Evolutionary conservation across 306 rosid genomes (phyloP), one percentile per base, ranked within the genome.

Genomic region (Cyamopsis tetragonoloba): DNA sequence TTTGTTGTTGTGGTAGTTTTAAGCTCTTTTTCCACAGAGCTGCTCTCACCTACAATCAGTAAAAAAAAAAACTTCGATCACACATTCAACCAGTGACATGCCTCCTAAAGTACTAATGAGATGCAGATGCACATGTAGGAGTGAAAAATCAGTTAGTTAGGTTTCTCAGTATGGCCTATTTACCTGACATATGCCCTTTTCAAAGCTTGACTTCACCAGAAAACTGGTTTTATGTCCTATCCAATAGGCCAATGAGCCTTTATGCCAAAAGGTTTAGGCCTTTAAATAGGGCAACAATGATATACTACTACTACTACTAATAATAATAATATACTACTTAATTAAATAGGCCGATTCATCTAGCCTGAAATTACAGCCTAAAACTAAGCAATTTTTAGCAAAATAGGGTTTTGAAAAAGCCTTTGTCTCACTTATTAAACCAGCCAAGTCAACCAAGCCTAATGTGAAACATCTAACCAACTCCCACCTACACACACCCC

Each of bases 21-120:
- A 5, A 88, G 91, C 83, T 89, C 98, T 71, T 93, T 93, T 75
- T 82, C 98, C 69, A 93, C 97, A 14, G 98, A 93, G 82, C 87
- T 84, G 79, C 98, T 93, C 83, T 93, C 98, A 77, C 98, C 98
- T 92, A 60, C 50, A 79, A 76, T 72, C 72, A 74, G 51, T 48
- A 61, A 38, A 42, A 34, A 53, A 14, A 37, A 53, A n/a, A n/a
- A n/a, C n/a, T 7, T 67, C 51, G 66, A 54, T 22, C 46, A 47
- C 38, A 26, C 32, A 57, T 53, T 56, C 53, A 50, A 71, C 22
- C 53, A 66, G 12, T 38, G 30, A 50, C 76, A 66, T 37, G 20
- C 34, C 53, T 28, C 32, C 43, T n/a, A n/a, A n/a, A n/a, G n/a
- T n/a, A n/a, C n/a, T 26, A 17, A 48, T 30, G 49, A 65, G n/a